These are phyloP conservation scores for Aspergillus carlsbadensis DNA, from an alignment of 495 filamentous ascomycete species.

Conservation along the genomic window DNA sequence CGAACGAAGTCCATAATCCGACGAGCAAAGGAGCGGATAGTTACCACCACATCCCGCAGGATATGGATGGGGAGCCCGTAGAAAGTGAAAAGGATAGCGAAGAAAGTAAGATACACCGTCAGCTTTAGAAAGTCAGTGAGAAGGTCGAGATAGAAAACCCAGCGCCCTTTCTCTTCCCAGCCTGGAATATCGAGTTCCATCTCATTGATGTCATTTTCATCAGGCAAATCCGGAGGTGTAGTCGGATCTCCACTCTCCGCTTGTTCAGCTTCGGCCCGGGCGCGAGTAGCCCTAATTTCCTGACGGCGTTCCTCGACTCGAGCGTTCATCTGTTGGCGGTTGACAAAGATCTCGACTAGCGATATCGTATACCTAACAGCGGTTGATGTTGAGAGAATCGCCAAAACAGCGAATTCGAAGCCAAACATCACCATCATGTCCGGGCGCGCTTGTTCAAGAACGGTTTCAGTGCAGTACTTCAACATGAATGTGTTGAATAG, in stretches of 20 bases:
- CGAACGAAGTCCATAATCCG: conserved; percentile 82
- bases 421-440: conserved; percentile 99
- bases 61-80: conserved; percentile 96
- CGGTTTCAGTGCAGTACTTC: conserved; percentile 73
- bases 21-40: conserved; percentile 84
- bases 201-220: conserved; percentile 81
- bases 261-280: conserved; percentile 47
- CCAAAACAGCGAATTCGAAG: conserved; percentile 90
- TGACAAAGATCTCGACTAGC: conserved; percentile 74
- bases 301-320: conserved; percentile 63
- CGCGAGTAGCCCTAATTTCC: conserved; percentile 62
- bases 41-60: conserved; percentile 90
- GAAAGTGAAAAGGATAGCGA: conserved; percentile 87
- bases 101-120: conserved; percentile 84
- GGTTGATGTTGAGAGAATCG: conserved; percentile 77
- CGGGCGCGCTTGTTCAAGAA: conserved; percentile 80
- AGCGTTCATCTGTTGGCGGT: conserved; percentile 64
- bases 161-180: conserved; percentile 95
- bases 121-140: conserved; percentile 90
- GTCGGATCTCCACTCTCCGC: conserved; percentile 34
- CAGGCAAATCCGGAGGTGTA: conserved; percentile 44
- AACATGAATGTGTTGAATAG: conserved; percentile 75
- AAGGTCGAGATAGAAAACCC: conserved; percentile 87
- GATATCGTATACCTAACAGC: conserved; percentile 73
- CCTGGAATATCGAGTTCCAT: conserved; percentile 91